A percentile compares a stretch with the other conserved stretches of the same genome.
Conservation (phyloP, 768 basidiomycete genomes). For the Neoboletus brunneissimus region DNA sequence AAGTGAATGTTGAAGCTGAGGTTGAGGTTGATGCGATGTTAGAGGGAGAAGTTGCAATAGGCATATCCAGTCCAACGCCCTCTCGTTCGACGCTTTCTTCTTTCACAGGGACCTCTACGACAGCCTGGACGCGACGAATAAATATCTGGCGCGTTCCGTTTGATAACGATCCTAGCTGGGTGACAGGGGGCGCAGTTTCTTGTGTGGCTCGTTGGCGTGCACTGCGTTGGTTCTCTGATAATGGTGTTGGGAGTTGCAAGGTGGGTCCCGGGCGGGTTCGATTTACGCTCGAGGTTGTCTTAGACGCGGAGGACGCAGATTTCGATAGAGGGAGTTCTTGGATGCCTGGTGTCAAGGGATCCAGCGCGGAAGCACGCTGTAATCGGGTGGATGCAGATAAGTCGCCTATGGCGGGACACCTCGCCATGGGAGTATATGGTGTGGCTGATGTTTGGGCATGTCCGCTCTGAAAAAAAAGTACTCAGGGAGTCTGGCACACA, state of each 20-base stretch:
- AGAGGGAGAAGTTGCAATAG: constrained; percentile 14
- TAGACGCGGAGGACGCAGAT: constrained; percentile 32
- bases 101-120: constrained; percentile 58
- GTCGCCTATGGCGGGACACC: constrained; percentile 20
- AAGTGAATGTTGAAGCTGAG: constrained; percentile 11
- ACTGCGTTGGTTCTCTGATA: constrained; percentile 29
- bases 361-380: constrained; percentile 14
- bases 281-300: constrained; percentile 6
- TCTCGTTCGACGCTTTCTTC: constrained; percentile 54
- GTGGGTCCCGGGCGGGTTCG: constrained; percentile 10
- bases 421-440: constrained; percentile 36
- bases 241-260: constrained; percentile 30
- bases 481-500: constrained; percentile 1
- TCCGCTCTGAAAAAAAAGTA: constrained; percentile 9
- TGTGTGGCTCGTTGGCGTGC: constrained; percentile 23
- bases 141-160: constrained; percentile 31
- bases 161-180: constrained; percentile 9
- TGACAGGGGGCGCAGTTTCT: not conserved
- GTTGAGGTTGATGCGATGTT: constrained; percentile 2
- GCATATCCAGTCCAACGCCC: constrained; percentile 3
- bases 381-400: constrained; percentile 30
- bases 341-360: constrained; percentile 25
- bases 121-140: constrained; percentile 63
- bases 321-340: constrained; percentile 32
- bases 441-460: constrained; percentile 14